These are phyloP conservation scores for Metschnikowia hibisci DNA, from an alignment of 805 yeast species.

Conservation along the genomic window DNA sequence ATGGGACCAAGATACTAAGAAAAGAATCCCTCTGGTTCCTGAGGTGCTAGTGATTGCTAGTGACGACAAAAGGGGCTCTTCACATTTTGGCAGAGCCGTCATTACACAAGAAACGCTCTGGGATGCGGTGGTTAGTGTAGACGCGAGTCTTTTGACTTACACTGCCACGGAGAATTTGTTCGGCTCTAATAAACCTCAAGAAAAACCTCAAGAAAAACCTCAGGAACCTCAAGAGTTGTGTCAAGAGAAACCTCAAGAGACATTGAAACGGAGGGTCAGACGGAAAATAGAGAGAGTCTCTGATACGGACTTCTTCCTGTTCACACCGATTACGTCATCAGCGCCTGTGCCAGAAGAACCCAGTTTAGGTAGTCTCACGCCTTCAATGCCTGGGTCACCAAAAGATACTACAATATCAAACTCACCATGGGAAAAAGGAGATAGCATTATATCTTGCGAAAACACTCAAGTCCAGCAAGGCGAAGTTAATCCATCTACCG, in stretches of 20 bases:
- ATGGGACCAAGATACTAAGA: neutral
- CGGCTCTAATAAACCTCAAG: neutral
- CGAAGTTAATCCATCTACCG: too few relatives aligned
- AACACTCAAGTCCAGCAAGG: too few relatives aligned
- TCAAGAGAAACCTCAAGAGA: slow-evolving; percentile 5
- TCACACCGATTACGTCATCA: slow-evolving; percentile 14
- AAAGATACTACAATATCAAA: too few relatives aligned
- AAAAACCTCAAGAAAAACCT: neutral
- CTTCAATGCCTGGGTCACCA: neutral
- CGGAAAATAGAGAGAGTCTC: slow-evolving; percentile 30
- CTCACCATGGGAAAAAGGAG: too few relatives aligned
- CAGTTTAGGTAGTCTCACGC: neutral
- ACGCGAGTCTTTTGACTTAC: neutral
- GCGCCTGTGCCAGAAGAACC: neutral
- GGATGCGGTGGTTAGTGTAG: slow-evolving; percentile 9
- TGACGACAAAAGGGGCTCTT: neutral
- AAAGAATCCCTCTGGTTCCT: neutral
- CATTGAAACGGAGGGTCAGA: slow-evolving; percentile 23
- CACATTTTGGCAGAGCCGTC: neutral
- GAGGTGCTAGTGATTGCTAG: neutral
- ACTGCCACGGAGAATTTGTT: neutral
- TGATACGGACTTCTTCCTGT: slow-evolving; percentile 34
- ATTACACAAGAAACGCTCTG: slow-evolving; percentile 11
- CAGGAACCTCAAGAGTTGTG: neutral
- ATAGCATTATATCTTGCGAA: too few relatives aligned